These are phyloP conservation scores for Euptelea pleiosperma DNA, from an alignment of 164 flowering plant genomes.

Conservation along the genomic window DNA sequence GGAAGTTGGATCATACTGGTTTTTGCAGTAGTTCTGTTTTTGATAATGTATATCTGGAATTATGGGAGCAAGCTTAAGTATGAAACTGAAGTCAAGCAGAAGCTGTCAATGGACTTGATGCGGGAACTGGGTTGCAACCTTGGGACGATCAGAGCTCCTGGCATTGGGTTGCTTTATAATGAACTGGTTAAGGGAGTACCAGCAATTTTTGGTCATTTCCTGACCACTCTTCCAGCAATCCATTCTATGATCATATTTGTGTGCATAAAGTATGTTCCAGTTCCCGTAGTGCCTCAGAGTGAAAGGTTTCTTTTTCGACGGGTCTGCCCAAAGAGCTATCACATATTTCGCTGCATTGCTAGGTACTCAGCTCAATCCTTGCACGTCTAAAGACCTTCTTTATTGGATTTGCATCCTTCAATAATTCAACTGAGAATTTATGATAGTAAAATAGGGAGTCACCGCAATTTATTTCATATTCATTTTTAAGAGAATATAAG, in stretches of 20 bases:
- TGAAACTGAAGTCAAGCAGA: constrained; percentile 94
- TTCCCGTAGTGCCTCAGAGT: constrained; percentile 92
- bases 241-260: constrained; percentile 98
- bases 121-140: constrained; percentile 80
- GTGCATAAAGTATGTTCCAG: constrained; percentile 94
- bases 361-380: constrained; percentile 39
- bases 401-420: neutral
- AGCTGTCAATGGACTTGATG: constrained; percentile 82
- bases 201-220: constrained; percentile 95
- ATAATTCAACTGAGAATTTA: neutral
- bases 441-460: neutral
- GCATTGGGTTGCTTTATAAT: constrained; percentile 89
- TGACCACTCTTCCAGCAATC: constrained; percentile 93
- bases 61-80: constrained; percentile 97
- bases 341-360: constrained; percentile 96
- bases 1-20: constrained; percentile 97
- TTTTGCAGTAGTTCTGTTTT: constrained; percentile 67
- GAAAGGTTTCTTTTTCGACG: constrained; percentile 94
- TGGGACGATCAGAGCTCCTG: constrained; percentile 94
- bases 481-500: neutral
- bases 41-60: constrained; percentile 91
- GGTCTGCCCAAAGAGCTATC: constrained; percentile 83
- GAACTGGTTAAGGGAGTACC: constrained; percentile 94
- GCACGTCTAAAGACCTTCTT: neutral
- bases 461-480: too few species aligned